Evolutionary conservation across 352 stramenopile species (phyloP).

Genomic region (Phytophthora cryptogea): DNA sequence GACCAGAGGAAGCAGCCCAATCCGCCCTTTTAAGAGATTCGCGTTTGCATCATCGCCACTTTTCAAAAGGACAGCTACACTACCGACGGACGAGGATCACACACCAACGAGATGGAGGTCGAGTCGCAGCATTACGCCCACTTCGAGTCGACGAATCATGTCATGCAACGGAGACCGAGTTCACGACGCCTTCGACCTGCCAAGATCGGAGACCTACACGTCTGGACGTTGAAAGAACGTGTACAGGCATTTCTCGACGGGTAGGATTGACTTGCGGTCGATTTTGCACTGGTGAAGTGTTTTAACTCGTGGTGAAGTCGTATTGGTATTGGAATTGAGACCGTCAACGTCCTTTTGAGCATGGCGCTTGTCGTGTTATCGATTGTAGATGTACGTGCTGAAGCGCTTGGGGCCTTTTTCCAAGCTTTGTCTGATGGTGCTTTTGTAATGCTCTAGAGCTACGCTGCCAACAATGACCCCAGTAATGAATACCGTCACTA

Average conservation of each 20-base stretch:
- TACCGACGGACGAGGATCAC: not conserved
- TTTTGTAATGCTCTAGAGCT: conserved; percentile 4
- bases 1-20: not conserved
- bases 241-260: conserved; percentile 48
- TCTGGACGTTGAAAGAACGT: conserved; percentile 48
- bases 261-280: conserved; percentile 14
- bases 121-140: not conserved
- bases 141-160: not conserved
- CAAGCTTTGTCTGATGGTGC: not conserved
- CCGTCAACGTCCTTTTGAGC: conserved; percentile 51
- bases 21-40: not conserved
- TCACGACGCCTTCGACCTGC: not conserved
- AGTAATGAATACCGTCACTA: conserved; percentile 23
- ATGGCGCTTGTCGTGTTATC: conserved; percentile 49
- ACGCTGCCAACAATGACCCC: no score
- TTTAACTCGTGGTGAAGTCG: conserved; percentile 15
- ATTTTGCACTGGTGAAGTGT: not conserved
- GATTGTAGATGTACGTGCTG: conserved; percentile 34
- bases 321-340: conserved; percentile 40
- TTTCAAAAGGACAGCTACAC: not conserved
- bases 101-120: not conserved
- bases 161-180: not conserved
- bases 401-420: not conserved
- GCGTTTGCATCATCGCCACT: not conserved
- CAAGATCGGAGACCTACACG: conserved; percentile 49